A percentile compares a stretch with the other conserved stretches of the same genome.
phyloP scores from a whole-genome alignment of 139 green algal genomes.

The Coelastrella sp. region DNA sequence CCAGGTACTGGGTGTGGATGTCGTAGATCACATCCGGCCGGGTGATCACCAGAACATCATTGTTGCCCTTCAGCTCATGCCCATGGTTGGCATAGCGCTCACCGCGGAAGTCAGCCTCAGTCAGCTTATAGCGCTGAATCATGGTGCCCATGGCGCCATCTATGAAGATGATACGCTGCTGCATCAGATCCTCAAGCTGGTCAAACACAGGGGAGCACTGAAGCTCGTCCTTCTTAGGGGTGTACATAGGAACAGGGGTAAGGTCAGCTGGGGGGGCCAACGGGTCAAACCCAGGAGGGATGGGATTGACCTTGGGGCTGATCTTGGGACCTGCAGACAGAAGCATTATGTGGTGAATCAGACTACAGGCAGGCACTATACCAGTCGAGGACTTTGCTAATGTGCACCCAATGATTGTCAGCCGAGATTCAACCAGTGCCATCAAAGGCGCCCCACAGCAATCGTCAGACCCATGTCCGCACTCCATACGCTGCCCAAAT shows the following conservation, averaged over 20 bases:
- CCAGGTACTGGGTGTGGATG: constrained; percentile 92
- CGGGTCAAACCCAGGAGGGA: constrained; percentile 60
- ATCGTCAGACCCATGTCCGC: too few relatives aligned
- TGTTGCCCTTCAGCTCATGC: constrained; percentile 98
- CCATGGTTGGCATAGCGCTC: constrained; percentile 80
- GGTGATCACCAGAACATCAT: constrained; percentile 97
- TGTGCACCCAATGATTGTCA: constrained; percentile 19
- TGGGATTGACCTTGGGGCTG: constrained; percentile 63
- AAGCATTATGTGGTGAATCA: not conserved
- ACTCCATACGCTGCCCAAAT: too few relatives aligned
- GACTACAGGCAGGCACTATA: constrained; percentile 72
- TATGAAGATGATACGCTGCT: constrained; percentile 94
- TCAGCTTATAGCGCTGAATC: constrained; percentile 90
- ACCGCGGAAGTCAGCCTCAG: constrained; percentile 93
- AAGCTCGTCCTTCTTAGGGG: constrained; percentile 38
- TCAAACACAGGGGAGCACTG: constrained; percentile 66
- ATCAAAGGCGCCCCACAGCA: too few relatives aligned
- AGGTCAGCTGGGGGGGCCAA: constrained; percentile 58
- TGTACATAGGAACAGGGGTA: constrained; percentile 69
- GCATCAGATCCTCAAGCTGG: constrained; percentile 84
- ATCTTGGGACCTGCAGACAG: constrained; percentile 64
- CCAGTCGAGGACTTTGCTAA: constrained; percentile 65
- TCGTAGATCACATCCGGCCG: constrained; percentile 92
- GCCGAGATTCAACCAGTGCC: too few relatives aligned
- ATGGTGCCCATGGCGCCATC: constrained; percentile 97